Percentiles rank a stretch among this genome's conserved stretches.
phyloP scores from a whole-genome alignment of 371 early-diverging fungal species.

The Rhizomucor miehei region DNA sequence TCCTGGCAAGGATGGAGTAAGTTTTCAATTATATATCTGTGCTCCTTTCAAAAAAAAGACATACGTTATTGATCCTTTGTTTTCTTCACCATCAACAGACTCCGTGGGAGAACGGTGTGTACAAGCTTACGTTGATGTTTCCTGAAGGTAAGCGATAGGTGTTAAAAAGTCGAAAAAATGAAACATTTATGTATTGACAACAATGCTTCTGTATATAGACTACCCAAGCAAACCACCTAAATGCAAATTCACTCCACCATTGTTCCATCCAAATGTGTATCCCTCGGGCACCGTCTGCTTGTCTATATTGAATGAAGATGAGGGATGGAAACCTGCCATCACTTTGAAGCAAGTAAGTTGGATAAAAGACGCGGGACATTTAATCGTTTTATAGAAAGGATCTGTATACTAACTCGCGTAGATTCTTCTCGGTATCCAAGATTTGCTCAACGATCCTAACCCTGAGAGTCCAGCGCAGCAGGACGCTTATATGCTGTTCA shows the following conservation, averaged over 20 bases:
- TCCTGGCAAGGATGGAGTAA: slow-evolving; percentile 81
- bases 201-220: slow-evolving; percentile 45
- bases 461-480: slow-evolving; percentile 94
- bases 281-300: slow-evolving; percentile 99
- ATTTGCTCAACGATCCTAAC: slow-evolving; percentile 96
- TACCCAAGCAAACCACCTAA: slow-evolving; percentile 88
- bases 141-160: slow-evolving; percentile 69
- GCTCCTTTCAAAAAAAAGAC: no score
- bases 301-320: slow-evolving; percentile 96
- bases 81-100: slow-evolving; percentile 52
- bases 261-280: slow-evolving; percentile 99
- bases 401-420: slow-evolving; percentile 17
- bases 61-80: neutral
- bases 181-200: neutral
- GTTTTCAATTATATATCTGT: no score
- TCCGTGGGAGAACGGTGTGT: slow-evolving; percentile 95
- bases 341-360: slow-evolving; percentile 91
- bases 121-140: slow-evolving; percentile 88
- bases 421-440: slow-evolving; percentile 90
- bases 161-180: no score
- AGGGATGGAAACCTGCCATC: slow-evolving; percentile 98
- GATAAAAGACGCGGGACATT: neutral
- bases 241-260: slow-evolving; percentile 84
- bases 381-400: neutral
- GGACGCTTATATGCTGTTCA: slow-evolving; percentile 89